These are phyloP conservation scores for Tetrahymena borealis DNA, from an alignment of 73 alveolate species.

Conservation along the genomic window DNA sequence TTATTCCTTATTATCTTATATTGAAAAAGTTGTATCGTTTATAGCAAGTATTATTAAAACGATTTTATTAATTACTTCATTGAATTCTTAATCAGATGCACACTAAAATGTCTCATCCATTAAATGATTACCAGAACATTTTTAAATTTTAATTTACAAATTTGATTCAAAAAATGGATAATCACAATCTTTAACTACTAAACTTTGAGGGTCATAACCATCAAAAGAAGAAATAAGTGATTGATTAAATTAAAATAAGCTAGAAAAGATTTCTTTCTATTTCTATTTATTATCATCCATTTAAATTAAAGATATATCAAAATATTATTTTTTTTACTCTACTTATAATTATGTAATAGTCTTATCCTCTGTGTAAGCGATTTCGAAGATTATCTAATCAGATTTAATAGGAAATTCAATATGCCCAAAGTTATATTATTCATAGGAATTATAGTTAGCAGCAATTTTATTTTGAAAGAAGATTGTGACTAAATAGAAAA, in stretches of 20 bases:
- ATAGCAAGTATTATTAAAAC: not conserved
- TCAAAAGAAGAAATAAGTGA: not conserved
- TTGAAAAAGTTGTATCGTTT: too few species aligned
- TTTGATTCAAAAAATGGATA: not conserved
- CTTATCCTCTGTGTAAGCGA: too few species aligned
- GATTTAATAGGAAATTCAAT: not conserved
- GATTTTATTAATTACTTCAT: not conserved
- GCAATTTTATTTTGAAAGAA: not conserved
- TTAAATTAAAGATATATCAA: too few species aligned
- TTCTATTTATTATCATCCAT: too few species aligned
- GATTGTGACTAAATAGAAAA: not conserved
- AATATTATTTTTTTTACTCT: too few species aligned
- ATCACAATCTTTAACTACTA: not conserved
- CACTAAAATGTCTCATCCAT: not conserved
- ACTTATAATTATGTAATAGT: too few species aligned
- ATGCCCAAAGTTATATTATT: not conserved
- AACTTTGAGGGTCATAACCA: not conserved
- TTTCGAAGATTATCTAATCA: too few species aligned
- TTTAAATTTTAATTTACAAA: not conserved
- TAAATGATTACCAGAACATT: not conserved
- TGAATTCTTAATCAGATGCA: not conserved
- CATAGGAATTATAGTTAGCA: not conserved
- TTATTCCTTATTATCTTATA: too few species aligned
- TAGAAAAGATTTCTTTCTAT: too few species aligned
- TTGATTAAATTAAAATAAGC: too few species aligned